phyloP scores from a whole-genome alignment of 2,329 filamentous ascomycete genomes.

The Sporothrix sp. region DNA sequence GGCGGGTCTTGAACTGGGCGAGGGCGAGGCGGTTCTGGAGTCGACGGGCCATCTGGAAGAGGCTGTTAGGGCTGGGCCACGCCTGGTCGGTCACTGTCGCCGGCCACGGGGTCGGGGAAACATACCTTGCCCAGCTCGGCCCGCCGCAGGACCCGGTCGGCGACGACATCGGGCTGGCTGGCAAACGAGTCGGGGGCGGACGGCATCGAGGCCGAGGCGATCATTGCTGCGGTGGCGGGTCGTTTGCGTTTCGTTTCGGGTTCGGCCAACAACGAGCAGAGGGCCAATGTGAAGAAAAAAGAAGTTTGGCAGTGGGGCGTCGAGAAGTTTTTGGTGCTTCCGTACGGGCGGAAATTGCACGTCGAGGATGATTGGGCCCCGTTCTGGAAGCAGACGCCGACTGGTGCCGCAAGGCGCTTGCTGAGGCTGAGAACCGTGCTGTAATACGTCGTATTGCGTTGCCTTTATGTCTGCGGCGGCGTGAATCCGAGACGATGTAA shows the following conservation, averaged over 20 bases:
- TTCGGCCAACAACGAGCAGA: background rate
- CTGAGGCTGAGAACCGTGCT: slow-evolving; percentile 11
- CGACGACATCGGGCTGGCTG: slow-evolving; percentile 54
- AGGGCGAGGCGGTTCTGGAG: slow-evolving; percentile 90
- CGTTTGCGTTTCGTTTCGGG: background rate
- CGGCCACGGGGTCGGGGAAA: too few relatives aligned
- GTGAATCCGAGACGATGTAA: background rate
- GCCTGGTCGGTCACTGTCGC: too few relatives aligned
- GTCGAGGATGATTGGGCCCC: slow-evolving; percentile 23
- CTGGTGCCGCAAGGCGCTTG: slow-evolving; percentile 16
- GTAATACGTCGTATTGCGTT: background rate
- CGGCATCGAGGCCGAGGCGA: slow-evolving; percentile 14
- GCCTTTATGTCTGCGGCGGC: background rate
- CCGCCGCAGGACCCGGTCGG: slow-evolving; percentile 60
- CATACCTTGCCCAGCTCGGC: slow-evolving; percentile 67
- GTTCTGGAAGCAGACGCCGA: slow-evolving; percentile 15
- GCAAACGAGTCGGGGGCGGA: slow-evolving; percentile 34
- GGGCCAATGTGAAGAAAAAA: background rate
- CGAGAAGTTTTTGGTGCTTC: slow-evolving; percentile 11
- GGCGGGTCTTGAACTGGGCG: slow-evolving; percentile 93
- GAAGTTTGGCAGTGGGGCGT: slow-evolving; percentile 15
- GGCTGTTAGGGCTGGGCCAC: slow-evolving; percentile 5
- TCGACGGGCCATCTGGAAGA: slow-evolving; percentile 71
- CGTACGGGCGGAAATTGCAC: slow-evolving; percentile 24
- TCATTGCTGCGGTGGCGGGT: slow-evolving; percentile 9